Evolutionary conservation across 2,329 filamentous ascomycete species (phyloP).

Genomic region (Pseudonectria foliicola): DNA sequence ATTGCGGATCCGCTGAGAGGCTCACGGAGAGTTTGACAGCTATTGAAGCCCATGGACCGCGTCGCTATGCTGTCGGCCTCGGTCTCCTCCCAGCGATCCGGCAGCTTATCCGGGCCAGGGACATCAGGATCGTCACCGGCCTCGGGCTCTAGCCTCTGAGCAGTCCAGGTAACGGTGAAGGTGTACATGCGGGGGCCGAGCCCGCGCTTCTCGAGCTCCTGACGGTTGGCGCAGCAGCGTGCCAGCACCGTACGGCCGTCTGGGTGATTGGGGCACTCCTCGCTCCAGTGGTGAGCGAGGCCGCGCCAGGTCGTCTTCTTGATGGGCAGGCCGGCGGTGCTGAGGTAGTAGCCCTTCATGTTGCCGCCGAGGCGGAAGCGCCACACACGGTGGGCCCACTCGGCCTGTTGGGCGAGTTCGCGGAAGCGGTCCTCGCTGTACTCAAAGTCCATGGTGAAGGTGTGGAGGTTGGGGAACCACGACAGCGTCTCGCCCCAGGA

Average conservation of each 20-base stretch:
- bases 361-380: conserved; percentile 8
- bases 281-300: conserved; percentile 2
- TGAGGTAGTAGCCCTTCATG: conserved; percentile 11
- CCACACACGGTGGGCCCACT: conserved; percentile 12
- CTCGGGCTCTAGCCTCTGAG: conserved; percentile 6
- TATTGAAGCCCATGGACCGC: neutral
- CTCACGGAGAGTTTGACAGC: neutral
- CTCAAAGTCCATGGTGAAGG: conserved; percentile 8
- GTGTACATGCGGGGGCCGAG: conserved; percentile 8
- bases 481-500: conserved; percentile 5
- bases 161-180: conserved; percentile 7
- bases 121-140: conserved; percentile 2
- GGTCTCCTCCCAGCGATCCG: neutral
- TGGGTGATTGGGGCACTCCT: conserved; percentile 1
- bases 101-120: neutral
- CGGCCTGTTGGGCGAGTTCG: conserved; percentile 1
- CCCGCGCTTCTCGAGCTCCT: neutral
- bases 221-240: neutral
- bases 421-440: conserved; percentile 3
- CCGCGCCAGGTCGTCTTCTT: conserved; percentile 5
- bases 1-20: no score
- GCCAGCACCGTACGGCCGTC: neutral
- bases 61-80: neutral
- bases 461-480: conserved; percentile 4
- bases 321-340: conserved; percentile 3